Percentiles rank a stretch among this genome's conserved stretches.
phyloP scores from a whole-genome alignment of 495 filamentous ascomycete species.

The Annulohypoxylon bovei region DNA sequence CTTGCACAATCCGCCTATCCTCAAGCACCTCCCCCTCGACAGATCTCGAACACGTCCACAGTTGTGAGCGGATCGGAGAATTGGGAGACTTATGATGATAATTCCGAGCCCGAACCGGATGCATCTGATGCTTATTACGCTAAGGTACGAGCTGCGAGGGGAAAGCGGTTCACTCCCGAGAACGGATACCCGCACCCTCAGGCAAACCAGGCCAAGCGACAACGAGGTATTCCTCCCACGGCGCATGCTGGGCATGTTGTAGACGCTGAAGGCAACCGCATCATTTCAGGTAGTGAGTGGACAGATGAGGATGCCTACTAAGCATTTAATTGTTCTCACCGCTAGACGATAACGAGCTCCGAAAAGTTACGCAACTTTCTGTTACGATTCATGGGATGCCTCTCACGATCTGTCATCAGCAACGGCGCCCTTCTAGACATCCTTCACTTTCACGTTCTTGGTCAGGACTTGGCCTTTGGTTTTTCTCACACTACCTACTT shows the following conservation, averaged over 20 bases:
- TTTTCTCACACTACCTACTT: constrained; percentile 19
- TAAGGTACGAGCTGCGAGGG: constrained; percentile 70
- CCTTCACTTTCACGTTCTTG: constrained; percentile 9
- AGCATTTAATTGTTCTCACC: constrained; percentile 24
- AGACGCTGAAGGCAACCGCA: constrained; percentile 61
- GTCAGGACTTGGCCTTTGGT: not conserved
- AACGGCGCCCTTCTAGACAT: constrained; percentile 26
- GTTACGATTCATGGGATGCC: constrained; percentile 33
- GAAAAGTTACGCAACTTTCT: constrained; percentile 29
- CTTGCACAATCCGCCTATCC: constrained; percentile 46
- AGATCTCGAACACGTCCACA: constrained; percentile 77
- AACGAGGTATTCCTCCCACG: constrained; percentile 51
- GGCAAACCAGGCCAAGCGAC: constrained; percentile 47
- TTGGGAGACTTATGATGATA: constrained; percentile 92
- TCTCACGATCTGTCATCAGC: constrained; percentile 28
- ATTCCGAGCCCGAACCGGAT: constrained; percentile 77
- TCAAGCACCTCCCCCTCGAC: constrained; percentile 58
- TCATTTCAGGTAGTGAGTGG: constrained; percentile 65
- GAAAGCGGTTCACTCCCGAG: constrained; percentile 61
- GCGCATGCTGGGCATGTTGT: constrained; percentile 47
- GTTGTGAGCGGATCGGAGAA: constrained; percentile 85
- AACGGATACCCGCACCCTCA: constrained; percentile 63
- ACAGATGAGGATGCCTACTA: constrained; percentile 65
- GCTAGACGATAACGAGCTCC: constrained; percentile 42
- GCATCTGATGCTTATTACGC: constrained; percentile 79